Base-by-base conservation (phyloP, 2,329 filamentous ascomycete species). In the Nothomitra cinnamomea region DNA sequence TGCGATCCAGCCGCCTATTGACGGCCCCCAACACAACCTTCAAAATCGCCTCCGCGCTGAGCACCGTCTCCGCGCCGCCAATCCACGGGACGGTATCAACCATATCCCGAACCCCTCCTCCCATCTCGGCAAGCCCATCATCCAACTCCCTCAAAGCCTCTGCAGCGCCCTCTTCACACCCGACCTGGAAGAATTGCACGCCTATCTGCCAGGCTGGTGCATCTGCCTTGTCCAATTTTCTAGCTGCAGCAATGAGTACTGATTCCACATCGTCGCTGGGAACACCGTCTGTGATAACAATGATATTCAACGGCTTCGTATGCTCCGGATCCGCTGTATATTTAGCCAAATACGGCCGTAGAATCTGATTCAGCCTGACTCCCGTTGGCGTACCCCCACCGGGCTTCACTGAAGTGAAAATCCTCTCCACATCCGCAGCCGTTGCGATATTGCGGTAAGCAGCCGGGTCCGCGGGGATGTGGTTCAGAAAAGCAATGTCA, bases 131-230 rank as follows among this genome's bases (percentile, higher is more conserved):
- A 36, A 92, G 68, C 2, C 76, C 76, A 64, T 95, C 85, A 63
- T 96, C 90, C 6, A 96, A 72, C 48, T 81, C 73, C 59, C 76
- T 70, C 40, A 96, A 71, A 54, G 83, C 79, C 58, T 73, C 67
- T 1, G 74, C 72, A 0, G 89, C 90, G 0, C 67, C 70, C 0
- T 69, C 63, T 60, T 94, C 86, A 51, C 77, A 74, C 54, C 92
- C 90, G 45, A 96, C 85, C 68, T 95, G 90, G 72, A 96, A 94
- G 71, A 96, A 96, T 66, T 96, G 90, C 54, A 96, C 79, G 35
- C 90, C 90, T 7, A 95, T 72, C 69, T 96, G 92, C 72, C 85
- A 85, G 0, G 81, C 75, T 2, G 83, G 79, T 0, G 87, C 87
- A 7, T 81, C 74, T 6, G 84, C 65, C 52, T 67, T 67, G 61